phyloP scores from a whole-genome alignment of 805 yeast genomes.

The Saturnispora bothae region DNA sequence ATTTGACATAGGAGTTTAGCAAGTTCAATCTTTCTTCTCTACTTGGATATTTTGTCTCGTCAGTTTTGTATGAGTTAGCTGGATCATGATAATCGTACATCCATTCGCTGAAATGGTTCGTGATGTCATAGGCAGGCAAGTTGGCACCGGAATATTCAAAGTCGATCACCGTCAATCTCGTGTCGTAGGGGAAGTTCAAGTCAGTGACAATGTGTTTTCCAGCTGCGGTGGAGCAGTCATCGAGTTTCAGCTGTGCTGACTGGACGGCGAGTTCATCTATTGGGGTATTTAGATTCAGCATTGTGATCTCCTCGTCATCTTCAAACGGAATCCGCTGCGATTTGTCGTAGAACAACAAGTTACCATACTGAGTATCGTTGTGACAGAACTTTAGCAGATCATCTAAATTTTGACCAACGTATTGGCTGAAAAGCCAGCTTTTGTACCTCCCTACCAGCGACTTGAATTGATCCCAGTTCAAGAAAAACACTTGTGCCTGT shows the following conservation, averaged over 20 bases:
- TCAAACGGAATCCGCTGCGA: constrained; percentile 19
- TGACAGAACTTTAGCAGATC: constrained; percentile 72
- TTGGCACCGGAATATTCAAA: constrained; percentile 94
- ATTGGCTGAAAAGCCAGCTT: constrained; percentile 47
- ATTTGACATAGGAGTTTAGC: constrained; percentile 68
- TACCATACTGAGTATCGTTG: constrained; percentile 96
- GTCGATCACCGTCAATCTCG: constrained; percentile 83
- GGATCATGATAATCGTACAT: constrained; percentile 83
- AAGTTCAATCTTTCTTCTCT: constrained; percentile 59
- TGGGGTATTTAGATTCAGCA: not conserved
- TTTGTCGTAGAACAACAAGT: constrained; percentile 48
- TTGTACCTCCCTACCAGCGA: constrained; percentile 40
- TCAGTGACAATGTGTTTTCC: constrained; percentile 24
- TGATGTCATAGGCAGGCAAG: constrained; percentile 79
- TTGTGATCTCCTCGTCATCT: constrained; percentile 19
- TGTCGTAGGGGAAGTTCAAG: constrained; percentile 32
- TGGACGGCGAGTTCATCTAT: constrained; percentile 13
- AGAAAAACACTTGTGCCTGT: constrained; percentile 31
- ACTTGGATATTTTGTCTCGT: constrained; percentile 51
- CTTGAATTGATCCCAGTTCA: constrained; percentile 42
- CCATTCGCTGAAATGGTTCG: constrained; percentile 95
- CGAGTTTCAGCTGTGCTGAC: constrained; percentile 13
- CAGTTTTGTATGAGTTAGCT: constrained; percentile 41
- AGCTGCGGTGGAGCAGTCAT: constrained; percentile 8
- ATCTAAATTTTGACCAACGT: constrained; percentile 33